phyloP scores from a whole-genome alignment of 306 rosid species.

The Trifolium repens region DNA sequence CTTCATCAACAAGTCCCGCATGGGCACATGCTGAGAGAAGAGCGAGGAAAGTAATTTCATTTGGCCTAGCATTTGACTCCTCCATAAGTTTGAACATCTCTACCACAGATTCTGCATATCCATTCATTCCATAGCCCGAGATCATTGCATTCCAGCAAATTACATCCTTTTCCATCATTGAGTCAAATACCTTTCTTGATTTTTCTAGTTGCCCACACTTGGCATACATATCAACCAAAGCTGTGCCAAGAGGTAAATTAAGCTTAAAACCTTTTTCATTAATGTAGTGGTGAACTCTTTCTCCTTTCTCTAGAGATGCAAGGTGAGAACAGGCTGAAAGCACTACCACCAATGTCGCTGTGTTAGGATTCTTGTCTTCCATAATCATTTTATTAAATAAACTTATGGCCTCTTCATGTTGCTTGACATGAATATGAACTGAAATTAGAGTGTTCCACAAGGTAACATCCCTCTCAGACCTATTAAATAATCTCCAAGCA shows the following conservation, averaged over 20 bases:
- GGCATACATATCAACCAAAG: conserved; percentile 82
- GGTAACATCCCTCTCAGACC: conserved; percentile 47
- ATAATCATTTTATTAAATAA: conserved; percentile 61
- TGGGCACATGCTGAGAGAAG: conserved; percentile 78
- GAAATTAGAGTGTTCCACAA: conserved; percentile 83
- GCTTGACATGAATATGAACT: conserved; percentile 53
- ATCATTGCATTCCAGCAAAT: conserved; percentile 79
- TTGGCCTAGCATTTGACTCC: conserved; percentile 64
- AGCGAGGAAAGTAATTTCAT: conserved; percentile 69
- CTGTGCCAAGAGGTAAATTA: conserved; percentile 64
- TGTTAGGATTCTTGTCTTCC: conserved; percentile 57
- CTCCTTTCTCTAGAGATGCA: conserved; percentile 65
- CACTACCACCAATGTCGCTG: conserved; percentile 57
- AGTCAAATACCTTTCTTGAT: conserved; percentile 62
- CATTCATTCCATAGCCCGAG: conserved; percentile 76
- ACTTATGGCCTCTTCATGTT: conserved; percentile 54
- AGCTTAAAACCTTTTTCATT: conserved; percentile 54
- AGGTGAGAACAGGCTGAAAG: conserved; percentile 78
- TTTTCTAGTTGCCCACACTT: conserved; percentile 75
- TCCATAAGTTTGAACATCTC: conserved; percentile 68
- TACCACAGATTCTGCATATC: conserved; percentile 63
- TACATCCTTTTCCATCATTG: conserved; percentile 66
- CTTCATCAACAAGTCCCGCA: conserved; percentile 75
- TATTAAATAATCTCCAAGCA: conserved; percentile 59
- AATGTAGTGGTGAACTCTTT: conserved; percentile 54